Evolutionary conservation across 2,329 filamentous ascomycete genomes (phyloP).

Genomic region (Mollisiaceae sp.): DNA sequence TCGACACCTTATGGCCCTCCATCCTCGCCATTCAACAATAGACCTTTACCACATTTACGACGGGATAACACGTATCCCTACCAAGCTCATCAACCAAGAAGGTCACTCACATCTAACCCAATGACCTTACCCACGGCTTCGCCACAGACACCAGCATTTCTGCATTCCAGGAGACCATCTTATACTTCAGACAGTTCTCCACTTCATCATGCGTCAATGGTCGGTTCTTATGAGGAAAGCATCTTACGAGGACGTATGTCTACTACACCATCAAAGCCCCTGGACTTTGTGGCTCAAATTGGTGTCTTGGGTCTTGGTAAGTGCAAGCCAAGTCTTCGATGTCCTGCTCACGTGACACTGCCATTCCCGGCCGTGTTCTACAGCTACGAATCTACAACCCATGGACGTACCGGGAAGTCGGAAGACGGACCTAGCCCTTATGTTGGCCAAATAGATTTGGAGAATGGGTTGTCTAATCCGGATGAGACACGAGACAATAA

Average conservation of each 20-base stretch:
- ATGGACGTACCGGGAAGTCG: slow-evolving; percentile 61
- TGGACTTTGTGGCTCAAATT: slow-evolving; percentile 94
- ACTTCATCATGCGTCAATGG: slow-evolving; percentile 90
- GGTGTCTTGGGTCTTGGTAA: slow-evolving; percentile 89
- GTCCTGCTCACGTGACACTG: slow-evolving; percentile 87
- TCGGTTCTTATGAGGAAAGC: slow-evolving; percentile 97
- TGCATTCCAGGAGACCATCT: slow-evolving; percentile 69
- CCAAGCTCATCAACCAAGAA: slow-evolving; percentile 78
- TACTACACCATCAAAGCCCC: slow-evolving; percentile 87
- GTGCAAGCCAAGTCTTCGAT: slow-evolving; percentile 83
- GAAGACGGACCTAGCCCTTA: slow-evolving; percentile 95
- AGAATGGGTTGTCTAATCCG: slow-evolving; percentile 71
- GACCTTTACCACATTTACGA: slow-evolving; percentile 53
- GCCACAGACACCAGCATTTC: slow-evolving; percentile 56
- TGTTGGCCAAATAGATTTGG: slow-evolving; percentile 89
- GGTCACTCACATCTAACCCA: slow-evolving; percentile 70
- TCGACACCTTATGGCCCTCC: slow-evolving; percentile 45
- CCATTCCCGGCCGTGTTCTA: slow-evolving; percentile 97
- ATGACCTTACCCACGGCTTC: slow-evolving; percentile 48
- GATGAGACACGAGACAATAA: slow-evolving; percentile 50
- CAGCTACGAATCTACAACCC: slow-evolving; percentile 76
- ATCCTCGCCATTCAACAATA: slow-evolving; percentile 48
- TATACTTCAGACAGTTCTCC: slow-evolving; percentile 76
- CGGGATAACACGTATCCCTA: slow-evolving; percentile 71
- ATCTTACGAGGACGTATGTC: slow-evolving; percentile 96